phyloP scores from a whole-genome alignment of 2,329 filamentous ascomycete species.

The Apiospora rasikravindrae region DNA sequence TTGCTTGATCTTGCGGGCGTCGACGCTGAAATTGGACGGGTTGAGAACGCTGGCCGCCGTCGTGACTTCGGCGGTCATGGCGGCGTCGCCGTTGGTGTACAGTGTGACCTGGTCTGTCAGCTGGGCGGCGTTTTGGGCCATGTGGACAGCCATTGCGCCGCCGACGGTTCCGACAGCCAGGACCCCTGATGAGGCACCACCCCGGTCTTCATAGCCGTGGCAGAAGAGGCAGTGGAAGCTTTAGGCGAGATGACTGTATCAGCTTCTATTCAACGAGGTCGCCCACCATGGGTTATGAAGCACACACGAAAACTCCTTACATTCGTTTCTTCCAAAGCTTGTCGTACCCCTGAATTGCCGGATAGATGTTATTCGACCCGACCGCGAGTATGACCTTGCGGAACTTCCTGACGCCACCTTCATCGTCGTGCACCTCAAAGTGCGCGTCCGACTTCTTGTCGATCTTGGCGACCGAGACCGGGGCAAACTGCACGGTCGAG shows the following conservation, averaged over 20 bases:
- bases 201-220: slow-evolving; percentile 42
- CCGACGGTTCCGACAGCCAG: slow-evolving; percentile 33
- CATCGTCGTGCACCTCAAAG: background rate
- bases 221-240: background rate
- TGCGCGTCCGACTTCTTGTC: background rate
- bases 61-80: slow-evolving; percentile 28
- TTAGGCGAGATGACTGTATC: fast-evolving
- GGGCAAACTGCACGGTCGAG: background rate
- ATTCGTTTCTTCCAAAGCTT: background rate
- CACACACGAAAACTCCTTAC: background rate
- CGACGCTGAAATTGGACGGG: background rate
- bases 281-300: no score
- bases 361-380: background rate
- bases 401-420: background rate
- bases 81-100: slow-evolving; percentile 43
- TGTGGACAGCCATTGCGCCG: slow-evolving; percentile 29
- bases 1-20: background rate
- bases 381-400: background rate
- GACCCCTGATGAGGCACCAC: slow-evolving; percentile 36
- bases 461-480: background rate
- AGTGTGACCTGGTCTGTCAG: slow-evolving; percentile 38
- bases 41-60: background rate
- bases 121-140: slow-evolving; percentile 35
- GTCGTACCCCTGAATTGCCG: background rate
- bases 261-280: background rate